Base-by-base conservation (phyloP, 2,329 filamentous ascomycete species). In the Hypoxylon sp. region DNA sequence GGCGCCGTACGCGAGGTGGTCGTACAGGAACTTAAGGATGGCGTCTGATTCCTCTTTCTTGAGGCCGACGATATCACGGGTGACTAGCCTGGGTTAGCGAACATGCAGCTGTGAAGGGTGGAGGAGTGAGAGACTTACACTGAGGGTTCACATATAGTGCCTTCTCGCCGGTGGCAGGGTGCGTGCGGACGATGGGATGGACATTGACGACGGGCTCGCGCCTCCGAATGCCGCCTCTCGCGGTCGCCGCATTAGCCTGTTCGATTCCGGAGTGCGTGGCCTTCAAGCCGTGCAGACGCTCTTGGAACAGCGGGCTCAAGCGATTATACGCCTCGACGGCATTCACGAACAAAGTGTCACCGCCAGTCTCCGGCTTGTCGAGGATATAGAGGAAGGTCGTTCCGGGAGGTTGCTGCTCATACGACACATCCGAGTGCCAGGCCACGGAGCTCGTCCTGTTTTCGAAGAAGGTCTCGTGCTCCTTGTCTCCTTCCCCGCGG, bases 391-490 rank as follows among this genome's bases (percentile, higher is more conserved):
- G 80, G 79, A 97, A 96, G 0, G 94, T 97, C 0, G 93, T 97
- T 29, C 93, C 93, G 0, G 94, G 93, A 1, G 94, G 93, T 80
- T 97, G 94, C 70, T 87, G 82, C 81, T 97, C 94, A 76, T 96
- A 97, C 0, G 91, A 92, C 1, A 97, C 90, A 71, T 97, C 94
- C 0, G 90, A 92, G 80, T 97, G 94, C 93, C 93, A 97, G 6
- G 92, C 92, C 1, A 96, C 89, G 0, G 90, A 92, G 79, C 90
- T 95, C 2, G 91, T 94, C 21, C 91, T 86, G 48, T 87, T 87
- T 62, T 74, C 80, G 63, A 92, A 88, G 78, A 89, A 90, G 37
- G 85, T 81, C 12, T 84, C 79, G 11, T 83, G 85, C 2, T 83
- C 85, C 5, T 84, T 87, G 71, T 92, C 90, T 5, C 87, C 88